Evolutionary conservation across 192 early-diverging fungal genomes (phyloP).

Genomic region (Backusella macrospora): DNA sequence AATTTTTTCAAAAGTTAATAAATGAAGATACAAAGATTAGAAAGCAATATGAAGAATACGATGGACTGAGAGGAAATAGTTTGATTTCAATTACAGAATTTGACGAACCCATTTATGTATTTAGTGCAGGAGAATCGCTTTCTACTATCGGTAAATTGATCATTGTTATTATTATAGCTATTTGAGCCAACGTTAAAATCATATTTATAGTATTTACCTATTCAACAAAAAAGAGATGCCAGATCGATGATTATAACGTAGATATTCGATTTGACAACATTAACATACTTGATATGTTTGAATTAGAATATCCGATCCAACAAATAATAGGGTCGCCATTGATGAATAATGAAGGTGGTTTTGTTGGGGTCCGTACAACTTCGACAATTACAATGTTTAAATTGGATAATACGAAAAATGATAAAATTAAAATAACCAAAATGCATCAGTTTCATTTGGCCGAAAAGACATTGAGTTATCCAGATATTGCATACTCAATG

Average conservation of each 20-base stretch:
- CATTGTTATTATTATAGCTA: too few relatives aligned
- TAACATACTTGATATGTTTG: neutral
- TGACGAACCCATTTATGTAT: neutral
- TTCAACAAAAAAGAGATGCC: neutral
- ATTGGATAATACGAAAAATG: neutral
- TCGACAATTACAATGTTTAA: neutral
- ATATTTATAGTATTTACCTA: neutral
- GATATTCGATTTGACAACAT: neutral
- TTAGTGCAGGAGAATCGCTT: neutral
- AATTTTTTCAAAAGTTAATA: neutral
- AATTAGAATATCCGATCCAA: conserved; percentile 1
- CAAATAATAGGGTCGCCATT: neutral
- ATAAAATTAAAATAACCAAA: neutral
- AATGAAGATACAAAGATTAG: neutral
- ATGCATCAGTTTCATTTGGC: neutral
- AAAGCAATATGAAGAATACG: neutral
- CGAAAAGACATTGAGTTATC: neutral
- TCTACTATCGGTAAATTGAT: neutral
- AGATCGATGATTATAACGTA: neutral
- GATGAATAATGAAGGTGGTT: neutral
- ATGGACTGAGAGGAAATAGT: neutral
- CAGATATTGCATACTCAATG: neutral
- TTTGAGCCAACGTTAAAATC: too few relatives aligned
- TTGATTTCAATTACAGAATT: neutral
- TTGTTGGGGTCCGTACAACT: neutral